A percentile compares a stretch with the other conserved stretches of the same genome.
Evolutionary conservation across 768 basidiomycete species (phyloP).

Genomic region (Boletus subparvulus): DNA sequence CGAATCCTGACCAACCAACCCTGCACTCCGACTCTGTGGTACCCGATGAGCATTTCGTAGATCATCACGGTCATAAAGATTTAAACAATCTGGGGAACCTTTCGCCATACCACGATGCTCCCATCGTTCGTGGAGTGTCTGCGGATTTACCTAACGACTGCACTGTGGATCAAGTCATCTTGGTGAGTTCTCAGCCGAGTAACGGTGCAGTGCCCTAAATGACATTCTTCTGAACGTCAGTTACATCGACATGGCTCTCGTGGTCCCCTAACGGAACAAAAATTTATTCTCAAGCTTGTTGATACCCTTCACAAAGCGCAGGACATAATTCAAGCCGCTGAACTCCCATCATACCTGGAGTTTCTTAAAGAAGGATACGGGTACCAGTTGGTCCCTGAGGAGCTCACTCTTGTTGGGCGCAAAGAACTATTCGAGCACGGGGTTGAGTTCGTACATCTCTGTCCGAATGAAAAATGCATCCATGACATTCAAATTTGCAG

Average conservation of each 20-base stretch:
- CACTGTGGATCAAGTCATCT: slow-evolving; percentile 39
- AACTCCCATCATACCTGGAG: slow-evolving; percentile 32
- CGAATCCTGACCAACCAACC: background rate
- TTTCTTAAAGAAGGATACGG: slow-evolving; percentile 40
- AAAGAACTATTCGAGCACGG: slow-evolving; percentile 41
- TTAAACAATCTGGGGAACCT: slow-evolving; percentile 34
- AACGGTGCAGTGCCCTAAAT: background rate
- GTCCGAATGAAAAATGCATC: background rate
- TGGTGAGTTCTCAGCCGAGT: slow-evolving; percentile 25
- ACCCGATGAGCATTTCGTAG: background rate
- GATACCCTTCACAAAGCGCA: slow-evolving; percentile 27
- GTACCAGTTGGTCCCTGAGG: slow-evolving; percentile 34
- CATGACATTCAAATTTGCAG: slow-evolving; percentile 1
- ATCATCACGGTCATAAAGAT: background rate
- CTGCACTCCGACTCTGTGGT: no score
- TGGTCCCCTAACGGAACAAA: slow-evolving; percentile 31
- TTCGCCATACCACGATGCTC: slow-evolving; percentile 38
- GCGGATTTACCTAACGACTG: slow-evolving; percentile 39
- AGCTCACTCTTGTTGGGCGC: slow-evolving; percentile 38
- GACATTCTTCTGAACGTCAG: slow-evolving; percentile 18
- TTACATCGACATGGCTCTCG: slow-evolving; percentile 45
- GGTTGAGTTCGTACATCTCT: slow-evolving; percentile 30
- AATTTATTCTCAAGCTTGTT: slow-evolving; percentile 32
- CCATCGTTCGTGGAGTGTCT: slow-evolving; percentile 27
- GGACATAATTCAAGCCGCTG: slow-evolving; percentile 24